Base-by-base conservation (phyloP, 768 basidiomycete species). In the Pleurotus ostreatus region DNA sequence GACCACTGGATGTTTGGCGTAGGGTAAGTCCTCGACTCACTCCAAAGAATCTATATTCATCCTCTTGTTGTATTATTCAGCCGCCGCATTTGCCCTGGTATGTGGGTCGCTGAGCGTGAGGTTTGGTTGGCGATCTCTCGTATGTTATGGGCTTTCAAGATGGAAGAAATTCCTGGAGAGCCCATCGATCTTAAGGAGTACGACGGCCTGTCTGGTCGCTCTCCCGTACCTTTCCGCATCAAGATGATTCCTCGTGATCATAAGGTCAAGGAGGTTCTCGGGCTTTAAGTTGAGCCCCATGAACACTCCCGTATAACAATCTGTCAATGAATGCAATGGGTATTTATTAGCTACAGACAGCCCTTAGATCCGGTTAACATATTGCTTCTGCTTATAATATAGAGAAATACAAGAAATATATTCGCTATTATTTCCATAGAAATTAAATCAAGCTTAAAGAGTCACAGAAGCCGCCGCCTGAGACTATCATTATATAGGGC, bases 1-100 rank as follows among this genome's bases (percentile, higher is more conserved):
- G 79, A 80, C 57, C 76, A 80, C 55, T 80, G 79, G 79, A 71
- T 72, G 63, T 80, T 78, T 52, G 79, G 79, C 13, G 77, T 65
- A 1, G 79, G 78, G 78, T 80, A 59, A 25, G 71, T 64, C 23
- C 37, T 18, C 20, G 8, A 22, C 8, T 0, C 6, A 5, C 2
- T 16, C n/a, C 15, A 5, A 7, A 15, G 13, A 5, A 16, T 34
- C 16, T 0, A 45, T 25, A 47, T 38, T 22, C 38, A 40, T 22
- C 9, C 18, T 11, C 12, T 8, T 3, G 13, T 25, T 30, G 26
- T 30, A 8, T 38, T 22, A 11, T 40, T 23, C 46, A 73, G 71
- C 12, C 66, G 74, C 23, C 66, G 72, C 9, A 73, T 78, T 46
- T 79, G 78, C 57, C 75, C 75, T 1, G 78, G 75, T 9, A 73